These are phyloP conservation scores for Thielaviopsis ethacetica DNA, from an alignment of 2,329 filamentous ascomycete genomes.

Conservation along the genomic window DNA sequence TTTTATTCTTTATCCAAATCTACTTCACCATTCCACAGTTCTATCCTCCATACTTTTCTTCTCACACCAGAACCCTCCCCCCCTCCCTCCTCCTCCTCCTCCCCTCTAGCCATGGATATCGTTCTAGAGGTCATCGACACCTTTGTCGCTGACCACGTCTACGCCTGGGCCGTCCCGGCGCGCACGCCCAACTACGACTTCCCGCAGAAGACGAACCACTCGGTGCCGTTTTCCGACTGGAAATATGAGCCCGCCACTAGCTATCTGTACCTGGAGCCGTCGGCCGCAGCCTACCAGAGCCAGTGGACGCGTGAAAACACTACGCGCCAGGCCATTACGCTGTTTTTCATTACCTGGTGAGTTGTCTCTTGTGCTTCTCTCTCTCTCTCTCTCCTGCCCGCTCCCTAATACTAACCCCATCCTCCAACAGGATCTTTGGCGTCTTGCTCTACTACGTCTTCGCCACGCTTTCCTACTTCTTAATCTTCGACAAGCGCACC, in stretches of 20 bases:
- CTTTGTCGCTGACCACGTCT: conserved; percentile 64
- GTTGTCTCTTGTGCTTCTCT: conserved; percentile 16
- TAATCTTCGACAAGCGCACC: conserved; percentile 83
- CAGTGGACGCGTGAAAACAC: conserved; percentile 62
- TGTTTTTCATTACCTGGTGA: conserved; percentile 80
- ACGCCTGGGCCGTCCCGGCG: conserved; percentile 53
- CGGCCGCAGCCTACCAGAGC: conserved; percentile 64
- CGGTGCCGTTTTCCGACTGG: conserved; percentile 47
- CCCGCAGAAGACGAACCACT: conserved; percentile 30
- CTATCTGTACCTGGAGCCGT: conserved; percentile 53
- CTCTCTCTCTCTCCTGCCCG: background rate
- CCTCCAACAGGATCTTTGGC: conserved; percentile 57
- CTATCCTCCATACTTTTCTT: background rate
- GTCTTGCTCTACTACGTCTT: conserved; percentile 71
- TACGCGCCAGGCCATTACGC: conserved; percentile 53
- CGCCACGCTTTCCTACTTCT: conserved; percentile 66
- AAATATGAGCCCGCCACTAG: conserved; percentile 57
- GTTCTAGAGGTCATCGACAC: conserved; percentile 75
- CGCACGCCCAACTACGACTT: conserved; percentile 36
- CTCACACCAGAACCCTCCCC: no score
- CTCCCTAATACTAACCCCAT: conserved; percentile 3
- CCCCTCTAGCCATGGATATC: conserved; percentile 59
- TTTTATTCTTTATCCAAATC: background rate
- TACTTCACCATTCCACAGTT: background rate
- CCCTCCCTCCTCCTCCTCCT: no score